These are phyloP conservation scores for Patellaria atrata DNA, from an alignment of 495 filamentous ascomycete species.

Conservation along the genomic window DNA sequence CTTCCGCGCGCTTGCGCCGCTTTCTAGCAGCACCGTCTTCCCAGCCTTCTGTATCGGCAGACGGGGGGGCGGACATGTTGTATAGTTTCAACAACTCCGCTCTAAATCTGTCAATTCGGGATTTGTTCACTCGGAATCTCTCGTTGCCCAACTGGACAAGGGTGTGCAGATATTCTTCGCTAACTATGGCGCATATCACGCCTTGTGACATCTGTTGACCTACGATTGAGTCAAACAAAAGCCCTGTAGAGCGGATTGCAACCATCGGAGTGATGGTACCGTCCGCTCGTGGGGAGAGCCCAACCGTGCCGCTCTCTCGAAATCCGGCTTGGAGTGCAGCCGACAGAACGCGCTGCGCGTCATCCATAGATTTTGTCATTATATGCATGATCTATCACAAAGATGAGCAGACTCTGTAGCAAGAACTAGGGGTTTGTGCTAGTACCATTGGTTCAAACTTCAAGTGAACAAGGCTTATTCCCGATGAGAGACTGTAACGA, in stretches of 20 bases:
- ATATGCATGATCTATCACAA: slow-evolving; percentile 70
- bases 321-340: slow-evolving; percentile 72
- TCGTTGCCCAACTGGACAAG: slow-evolving; percentile 59
- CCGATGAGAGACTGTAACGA: slow-evolving; percentile 11
- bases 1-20: slow-evolving; percentile 48
- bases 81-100: slow-evolving; percentile 9
- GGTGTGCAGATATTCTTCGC: slow-evolving; percentile 44
- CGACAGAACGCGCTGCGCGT: slow-evolving; percentile 56
- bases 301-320: slow-evolving; percentile 68
- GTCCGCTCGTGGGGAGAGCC: slow-evolving; percentile 31
- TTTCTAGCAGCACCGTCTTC: slow-evolving; percentile 36
- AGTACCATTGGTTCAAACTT: slow-evolving; percentile 89
- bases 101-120: slow-evolving; percentile 45
- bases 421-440: slow-evolving; percentile 9
- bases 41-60: not conserved
- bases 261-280: slow-evolving; percentile 44
- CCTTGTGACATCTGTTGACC: slow-evolving; percentile 35
- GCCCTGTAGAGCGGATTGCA: slow-evolving; percentile 64
- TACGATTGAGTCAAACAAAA: slow-evolving; percentile 65
- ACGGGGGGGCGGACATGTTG: not conserved
- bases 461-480: slow-evolving; percentile 60
- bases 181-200: slow-evolving; percentile 26
- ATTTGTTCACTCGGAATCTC: slow-evolving; percentile 57
- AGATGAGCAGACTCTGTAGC: slow-evolving; percentile 6
- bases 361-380: slow-evolving; percentile 51